Evolutionary conservation across 352 stramenopile species (phyloP).

Genomic region (Phytophthora kernoviae): DNA sequence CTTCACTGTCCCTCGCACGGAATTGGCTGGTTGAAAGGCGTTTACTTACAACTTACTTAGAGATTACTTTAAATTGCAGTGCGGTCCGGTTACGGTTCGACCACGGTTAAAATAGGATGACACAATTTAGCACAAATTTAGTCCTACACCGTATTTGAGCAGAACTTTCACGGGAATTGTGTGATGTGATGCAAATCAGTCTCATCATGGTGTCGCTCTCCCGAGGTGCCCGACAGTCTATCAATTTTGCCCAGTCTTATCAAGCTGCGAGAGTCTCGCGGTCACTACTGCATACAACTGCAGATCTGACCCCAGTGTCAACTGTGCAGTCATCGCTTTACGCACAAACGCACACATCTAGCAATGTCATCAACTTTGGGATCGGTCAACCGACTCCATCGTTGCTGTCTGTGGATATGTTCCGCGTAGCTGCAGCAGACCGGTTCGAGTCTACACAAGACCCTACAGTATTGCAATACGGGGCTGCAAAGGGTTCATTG

Average conservation of each 20-base stretch:
- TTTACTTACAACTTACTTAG: constrained; percentile 35
- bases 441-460: constrained; percentile 66
- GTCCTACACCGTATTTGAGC: too few relatives aligned
- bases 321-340: constrained; percentile 70
- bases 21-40: constrained; percentile 87
- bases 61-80: neutral
- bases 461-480: constrained; percentile 73
- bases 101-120: constrained; percentile 6
- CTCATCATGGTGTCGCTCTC: neutral
- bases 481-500: constrained; percentile 68
- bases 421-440: constrained; percentile 49
- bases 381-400: constrained; percentile 81
- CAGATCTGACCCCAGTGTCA: constrained; percentile 10
- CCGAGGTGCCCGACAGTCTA: too few relatives aligned
- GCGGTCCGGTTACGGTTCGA: constrained; percentile 21
- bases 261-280: constrained; percentile 9
- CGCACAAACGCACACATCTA: constrained; percentile 65
- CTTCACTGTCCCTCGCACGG: constrained; percentile 44
- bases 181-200: too few relatives aligned
- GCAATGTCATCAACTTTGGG: constrained; percentile 81
- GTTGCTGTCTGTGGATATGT: constrained; percentile 74
- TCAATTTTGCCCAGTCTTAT: neutral
- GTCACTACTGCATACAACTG: constrained; percentile 1
- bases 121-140: too few relatives aligned
- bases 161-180: too few relatives aligned